These are phyloP conservation scores for Lecanicillium sp. DNA, from an alignment of 2,329 filamentous ascomycete genomes.

Conservation along the genomic window DNA sequence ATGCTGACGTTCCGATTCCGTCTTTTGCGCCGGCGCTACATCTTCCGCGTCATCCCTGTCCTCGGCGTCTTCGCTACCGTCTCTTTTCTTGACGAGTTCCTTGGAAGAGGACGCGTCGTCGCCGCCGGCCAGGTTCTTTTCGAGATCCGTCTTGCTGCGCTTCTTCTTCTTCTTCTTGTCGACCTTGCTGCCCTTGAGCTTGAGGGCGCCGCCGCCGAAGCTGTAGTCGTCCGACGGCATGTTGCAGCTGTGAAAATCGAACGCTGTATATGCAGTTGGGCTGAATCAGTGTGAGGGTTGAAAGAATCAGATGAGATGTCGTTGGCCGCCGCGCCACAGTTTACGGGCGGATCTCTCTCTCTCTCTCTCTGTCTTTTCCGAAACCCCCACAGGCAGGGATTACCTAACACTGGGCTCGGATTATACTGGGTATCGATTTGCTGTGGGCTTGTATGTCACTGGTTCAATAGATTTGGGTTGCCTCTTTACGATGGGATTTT, in stretches of 20 bases:
- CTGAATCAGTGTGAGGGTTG: too few relatives aligned
- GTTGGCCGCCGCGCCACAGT: too few relatives aligned
- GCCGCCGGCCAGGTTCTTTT: constrained; percentile 38
- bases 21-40: constrained; percentile 52
- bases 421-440: too few relatives aligned
- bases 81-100: constrained; percentile 23
- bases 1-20: constrained; percentile 73
- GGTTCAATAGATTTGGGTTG: too few relatives aligned
- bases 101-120: constrained; percentile 22
- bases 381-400: not conserved
- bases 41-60: constrained; percentile 27
- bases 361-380: too few relatives aligned
- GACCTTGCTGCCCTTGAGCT: constrained; percentile 72
- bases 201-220: constrained; percentile 69
- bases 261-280: too few relatives aligned
- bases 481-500: too few relatives aligned
- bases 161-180: constrained; percentile 58
- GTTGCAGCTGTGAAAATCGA: constrained; percentile 1
- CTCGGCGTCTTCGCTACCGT: constrained; percentile 27
- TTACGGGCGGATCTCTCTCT: not conserved
- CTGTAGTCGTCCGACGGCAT: constrained; percentile 77
- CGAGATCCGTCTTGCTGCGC: constrained; percentile 39
- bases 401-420: not conserved
- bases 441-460: too few relatives aligned
- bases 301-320: not conserved